A percentile compares a stretch with the other conserved stretches of the same genome.
These are phyloP conservation scores for Colletotrichum sansevieriae DNA, from an alignment of 2,329 filamentous ascomycete species.

Conservation along the genomic window DNA sequence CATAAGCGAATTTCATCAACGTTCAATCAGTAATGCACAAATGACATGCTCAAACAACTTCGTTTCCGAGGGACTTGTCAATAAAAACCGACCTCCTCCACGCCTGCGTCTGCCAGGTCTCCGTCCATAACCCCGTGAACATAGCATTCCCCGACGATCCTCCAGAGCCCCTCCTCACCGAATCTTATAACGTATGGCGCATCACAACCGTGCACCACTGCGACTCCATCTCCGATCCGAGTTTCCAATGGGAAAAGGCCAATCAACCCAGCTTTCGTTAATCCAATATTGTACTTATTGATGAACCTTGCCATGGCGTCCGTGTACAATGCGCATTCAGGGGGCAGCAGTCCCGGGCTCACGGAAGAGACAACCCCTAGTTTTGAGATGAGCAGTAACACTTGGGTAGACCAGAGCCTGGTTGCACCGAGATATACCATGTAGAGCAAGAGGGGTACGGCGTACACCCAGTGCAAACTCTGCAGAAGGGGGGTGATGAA, in stretches of 20 bases:
- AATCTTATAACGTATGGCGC: conserved; percentile 14
- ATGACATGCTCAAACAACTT: neutral
- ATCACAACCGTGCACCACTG: conserved; percentile 15
- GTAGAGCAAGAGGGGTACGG: neutral
- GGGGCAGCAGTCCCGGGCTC: neutral
- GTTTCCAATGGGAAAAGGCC: conserved; percentile 10
- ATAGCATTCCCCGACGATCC: conserved; percentile 1
- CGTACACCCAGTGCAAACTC: neutral
- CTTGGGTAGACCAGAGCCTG: neutral
- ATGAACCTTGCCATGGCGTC: neutral
- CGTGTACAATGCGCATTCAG: neutral
- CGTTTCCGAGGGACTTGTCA: neutral
- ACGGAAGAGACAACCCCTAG: neutral
- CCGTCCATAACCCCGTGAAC: conserved; percentile 29
- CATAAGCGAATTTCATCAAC: neutral
- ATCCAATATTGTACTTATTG: neutral
- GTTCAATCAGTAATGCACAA: neutral
- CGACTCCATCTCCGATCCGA: neutral
- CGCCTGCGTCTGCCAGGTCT: neutral
- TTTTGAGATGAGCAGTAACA: neutral
- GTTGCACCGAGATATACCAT: neutral
- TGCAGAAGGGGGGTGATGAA: neutral
- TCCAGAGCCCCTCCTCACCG: neutral
- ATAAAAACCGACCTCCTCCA: neutral
- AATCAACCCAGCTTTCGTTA: conserved; percentile 7